Evolutionary conservation across 805 yeast genomes (phyloP).

Genomic region (Osmozyma mogii): DNA sequence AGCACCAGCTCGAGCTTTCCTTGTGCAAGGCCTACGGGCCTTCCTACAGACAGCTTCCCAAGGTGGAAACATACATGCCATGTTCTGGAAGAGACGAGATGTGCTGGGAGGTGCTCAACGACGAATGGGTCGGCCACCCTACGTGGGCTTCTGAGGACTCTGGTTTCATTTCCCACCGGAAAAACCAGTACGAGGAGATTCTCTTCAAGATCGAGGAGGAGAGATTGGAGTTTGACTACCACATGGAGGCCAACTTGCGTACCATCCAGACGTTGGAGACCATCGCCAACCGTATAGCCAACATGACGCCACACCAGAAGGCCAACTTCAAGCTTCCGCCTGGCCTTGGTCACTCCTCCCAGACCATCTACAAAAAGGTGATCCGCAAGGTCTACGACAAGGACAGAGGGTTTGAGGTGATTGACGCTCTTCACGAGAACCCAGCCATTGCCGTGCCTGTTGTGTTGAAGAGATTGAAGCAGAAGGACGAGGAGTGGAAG

Average conservation of each 20-base stretch:
- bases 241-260: constrained; percentile 89
- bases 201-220: constrained; percentile 94
- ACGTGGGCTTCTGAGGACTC: constrained; percentile 99
- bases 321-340: constrained; percentile 80
- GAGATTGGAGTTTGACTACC: constrained; percentile 93
- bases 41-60: constrained; percentile 86
- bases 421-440: constrained; percentile 89
- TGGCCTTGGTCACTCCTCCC: constrained; percentile 87
- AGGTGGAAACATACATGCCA: constrained; percentile 92
- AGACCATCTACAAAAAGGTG: constrained; percentile 88
- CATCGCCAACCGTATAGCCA: constrained; percentile 86
- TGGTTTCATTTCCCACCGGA: constrained; percentile 97
- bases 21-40: constrained; percentile 94
- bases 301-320: constrained; percentile 88
- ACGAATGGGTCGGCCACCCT: constrained; percentile 99
- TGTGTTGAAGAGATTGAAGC: constrained; percentile 85
- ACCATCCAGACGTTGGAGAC: constrained; percentile 95
- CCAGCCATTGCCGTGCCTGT: constrained; percentile 95
- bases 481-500: constrained; percentile 98
- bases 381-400: constrained; percentile 87
- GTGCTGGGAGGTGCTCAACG: constrained; percentile 98
- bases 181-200: constrained; percentile 95
- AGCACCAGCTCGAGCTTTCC: constrained; percentile 84
- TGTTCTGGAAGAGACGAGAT: constrained; percentile 97
- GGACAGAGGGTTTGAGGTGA: constrained; percentile 92